These are phyloP conservation scores for Calocera viscosa DNA, from an alignment of 768 basidiomycete genomes.

Conservation along the genomic window DNA sequence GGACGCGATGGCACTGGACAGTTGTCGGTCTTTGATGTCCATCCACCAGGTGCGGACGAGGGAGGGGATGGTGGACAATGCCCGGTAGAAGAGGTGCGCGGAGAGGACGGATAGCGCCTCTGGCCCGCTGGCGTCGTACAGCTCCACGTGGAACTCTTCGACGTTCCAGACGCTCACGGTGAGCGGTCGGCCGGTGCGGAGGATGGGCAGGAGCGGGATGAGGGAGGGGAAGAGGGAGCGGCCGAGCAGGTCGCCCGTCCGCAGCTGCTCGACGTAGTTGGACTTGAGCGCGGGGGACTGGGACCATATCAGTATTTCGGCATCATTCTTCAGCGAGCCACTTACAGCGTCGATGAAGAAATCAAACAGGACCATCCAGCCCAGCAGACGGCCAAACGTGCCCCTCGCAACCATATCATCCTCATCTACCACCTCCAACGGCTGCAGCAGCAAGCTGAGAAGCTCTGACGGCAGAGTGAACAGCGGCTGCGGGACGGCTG, in stretches of 20 bases:
- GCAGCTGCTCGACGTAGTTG: slow-evolving; percentile 75
- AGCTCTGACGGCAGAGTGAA: slow-evolving; percentile 56
- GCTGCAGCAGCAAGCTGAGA: slow-evolving; percentile 45
- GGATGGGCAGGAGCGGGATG: slow-evolving; percentile 49
- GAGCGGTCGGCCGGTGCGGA: slow-evolving; percentile 45
- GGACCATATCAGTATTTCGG: slow-evolving; percentile 7
- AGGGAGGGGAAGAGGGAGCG: slow-evolving; percentile 58
- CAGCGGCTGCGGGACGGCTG: slow-evolving; percentile 16
- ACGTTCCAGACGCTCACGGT: slow-evolving; percentile 78
- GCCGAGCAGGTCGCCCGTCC: slow-evolving; percentile 51
- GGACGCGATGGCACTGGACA: slow-evolving; percentile 57
- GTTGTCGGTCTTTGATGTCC: slow-evolving; percentile 78
- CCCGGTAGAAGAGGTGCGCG: slow-evolving; percentile 80
- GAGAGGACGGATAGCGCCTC: slow-evolving; percentile 54
- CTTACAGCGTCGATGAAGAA: slow-evolving; percentile 72
- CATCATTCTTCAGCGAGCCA: slow-evolving; percentile 14
- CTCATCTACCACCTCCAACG: slow-evolving; percentile 31
- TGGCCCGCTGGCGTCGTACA: slow-evolving; percentile 42
- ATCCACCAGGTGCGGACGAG: slow-evolving; percentile 76
- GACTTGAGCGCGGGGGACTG: slow-evolving; percentile 82
- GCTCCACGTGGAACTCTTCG: slow-evolving; percentile 67
- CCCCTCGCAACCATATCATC: slow-evolving; percentile 28
- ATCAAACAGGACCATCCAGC: slow-evolving; percentile 84
- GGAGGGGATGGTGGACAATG: slow-evolving; percentile 70
- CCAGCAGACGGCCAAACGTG: slow-evolving; percentile 57